A percentile compares a stretch with the other conserved stretches of the same genome.
Evolutionary conservation across 768 basidiomycete species (phyloP).

Genomic region (Rhodotorula kratochvilovae): DNA sequence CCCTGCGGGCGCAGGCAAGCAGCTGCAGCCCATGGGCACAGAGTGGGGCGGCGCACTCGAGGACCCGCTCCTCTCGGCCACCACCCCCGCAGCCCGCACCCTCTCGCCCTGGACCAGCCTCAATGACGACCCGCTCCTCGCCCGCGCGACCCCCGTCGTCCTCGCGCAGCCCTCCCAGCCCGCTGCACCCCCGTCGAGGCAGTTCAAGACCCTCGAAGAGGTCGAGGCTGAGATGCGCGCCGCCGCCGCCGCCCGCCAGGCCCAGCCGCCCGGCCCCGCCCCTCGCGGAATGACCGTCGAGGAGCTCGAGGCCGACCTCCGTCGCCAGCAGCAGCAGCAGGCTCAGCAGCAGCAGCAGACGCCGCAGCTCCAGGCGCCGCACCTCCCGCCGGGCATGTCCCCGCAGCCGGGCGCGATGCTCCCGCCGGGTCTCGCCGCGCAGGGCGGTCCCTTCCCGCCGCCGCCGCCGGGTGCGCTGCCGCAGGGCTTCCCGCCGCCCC

Average conservation of each 20-base stretch:
- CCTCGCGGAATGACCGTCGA: conserved; percentile 39
- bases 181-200: conserved; percentile 3
- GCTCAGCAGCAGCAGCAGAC: conserved; percentile 57
- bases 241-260: background rate
- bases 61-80: conserved; percentile 1
- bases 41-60: background rate
- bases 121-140: conserved; percentile 37
- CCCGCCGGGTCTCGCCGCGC: conserved; percentile 57
- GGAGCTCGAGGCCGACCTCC: conserved; percentile 45
- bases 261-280: conserved; percentile 8
- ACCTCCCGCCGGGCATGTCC: conserved; percentile 56
- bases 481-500: conserved; percentile 1
- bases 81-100: background rate
- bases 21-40: background rate
- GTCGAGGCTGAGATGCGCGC: conserved; percentile 46
- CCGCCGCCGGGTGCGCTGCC: conserved; percentile 1
- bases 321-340: conserved; percentile 52
- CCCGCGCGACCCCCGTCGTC: background rate
- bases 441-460: conserved; percentile 22
- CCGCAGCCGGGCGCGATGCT: conserved; percentile 71
- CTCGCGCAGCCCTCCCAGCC: conserved; percentile 13
- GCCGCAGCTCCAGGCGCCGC: conserved; percentile 57
- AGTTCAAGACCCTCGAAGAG: conserved; percentile 44
- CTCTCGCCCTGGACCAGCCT: conserved; percentile 32
- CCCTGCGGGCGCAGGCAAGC: background rate